These are phyloP conservation scores for Populus deltoides DNA, from an alignment of 345 rosid genomes.

Conservation along the genomic window DNA sequence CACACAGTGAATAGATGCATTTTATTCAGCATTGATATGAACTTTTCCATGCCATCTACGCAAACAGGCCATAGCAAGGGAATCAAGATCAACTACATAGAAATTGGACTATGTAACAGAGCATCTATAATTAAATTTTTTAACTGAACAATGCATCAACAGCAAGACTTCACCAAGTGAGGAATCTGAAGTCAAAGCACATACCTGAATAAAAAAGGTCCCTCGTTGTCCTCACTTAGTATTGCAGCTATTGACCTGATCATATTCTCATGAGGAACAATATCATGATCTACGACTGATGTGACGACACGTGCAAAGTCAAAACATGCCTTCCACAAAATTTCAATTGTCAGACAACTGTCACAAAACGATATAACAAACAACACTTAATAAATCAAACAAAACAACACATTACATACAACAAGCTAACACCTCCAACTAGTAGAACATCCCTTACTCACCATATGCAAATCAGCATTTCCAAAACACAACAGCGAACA, in stretches of 20 bases:
- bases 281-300: slow-evolving; percentile 58
- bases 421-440: slow-evolving; percentile 18
- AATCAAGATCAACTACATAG: too few relatives aligned
- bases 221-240: slow-evolving; percentile 65
- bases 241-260: slow-evolving; percentile 69
- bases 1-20: too few relatives aligned
- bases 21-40: too few relatives aligned
- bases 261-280: slow-evolving; percentile 64
- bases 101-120: too few relatives aligned
- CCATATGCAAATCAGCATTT: slow-evolving; percentile 85
- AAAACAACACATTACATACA: slow-evolving; percentile 6
- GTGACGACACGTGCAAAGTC: slow-evolving; percentile 72
- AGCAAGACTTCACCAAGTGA: too few relatives aligned
- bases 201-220: slow-evolving; percentile 75
- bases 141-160: too few relatives aligned
- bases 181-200: slow-evolving; percentile 12
- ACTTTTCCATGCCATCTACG: too few relatives aligned
- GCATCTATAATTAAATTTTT: too few relatives aligned
- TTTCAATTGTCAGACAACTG: slow-evolving; percentile 46
- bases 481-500: slow-evolving; percentile 77
- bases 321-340: slow-evolving; percentile 84
- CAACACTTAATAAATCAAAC: slow-evolving; percentile 23
- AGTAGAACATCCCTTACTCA: slow-evolving; percentile 32
- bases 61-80: too few relatives aligned
- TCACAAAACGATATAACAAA: slow-evolving; percentile 26